These are phyloP conservation scores for Stemphylium lycopersici DNA, from an alignment of 2,329 filamentous ascomycete species.

Conservation along the genomic window DNA sequence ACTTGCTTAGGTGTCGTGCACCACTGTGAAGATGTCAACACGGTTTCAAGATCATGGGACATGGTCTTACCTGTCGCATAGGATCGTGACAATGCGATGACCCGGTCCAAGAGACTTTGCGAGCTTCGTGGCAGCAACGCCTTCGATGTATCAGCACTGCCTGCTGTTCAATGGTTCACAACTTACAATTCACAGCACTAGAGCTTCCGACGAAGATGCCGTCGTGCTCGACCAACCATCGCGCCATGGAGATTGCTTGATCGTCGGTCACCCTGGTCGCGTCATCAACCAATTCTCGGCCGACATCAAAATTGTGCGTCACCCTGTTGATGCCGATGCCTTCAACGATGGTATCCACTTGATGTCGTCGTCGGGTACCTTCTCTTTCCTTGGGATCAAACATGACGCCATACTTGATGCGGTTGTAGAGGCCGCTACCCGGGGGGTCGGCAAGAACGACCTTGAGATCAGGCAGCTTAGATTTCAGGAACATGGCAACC, in stretches of 20 bases:
- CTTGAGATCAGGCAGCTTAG: constrained; percentile 65
- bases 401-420: constrained; percentile 92
- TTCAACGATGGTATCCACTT: constrained; percentile 96
- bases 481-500: constrained; percentile 82
- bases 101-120: constrained; percentile 69
- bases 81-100: constrained; percentile 74
- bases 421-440: constrained; percentile 91
- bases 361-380: constrained; percentile 84
- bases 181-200: constrained; percentile 89
- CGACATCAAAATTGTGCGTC: constrained; percentile 91
- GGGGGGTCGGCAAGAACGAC: constrained; percentile 92
- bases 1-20: constrained; percentile 81
- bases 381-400: constrained; percentile 88
- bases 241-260: constrained; percentile 91
- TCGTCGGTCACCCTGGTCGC: constrained; percentile 86
- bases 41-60: not conserved
- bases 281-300: constrained; percentile 85
- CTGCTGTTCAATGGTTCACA: not conserved
- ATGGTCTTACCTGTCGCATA: constrained; percentile 66
- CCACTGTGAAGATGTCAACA: constrained; percentile 52
- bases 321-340: constrained; percentile 94
- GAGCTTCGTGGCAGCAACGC: constrained; percentile 72
- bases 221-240: constrained; percentile 94
- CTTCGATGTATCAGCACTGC: constrained; percentile 31
- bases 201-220: constrained; percentile 94